Evolutionary conservation across 805 yeast species (phyloP).

Genomic region (Yarrowia deformans): DNA sequence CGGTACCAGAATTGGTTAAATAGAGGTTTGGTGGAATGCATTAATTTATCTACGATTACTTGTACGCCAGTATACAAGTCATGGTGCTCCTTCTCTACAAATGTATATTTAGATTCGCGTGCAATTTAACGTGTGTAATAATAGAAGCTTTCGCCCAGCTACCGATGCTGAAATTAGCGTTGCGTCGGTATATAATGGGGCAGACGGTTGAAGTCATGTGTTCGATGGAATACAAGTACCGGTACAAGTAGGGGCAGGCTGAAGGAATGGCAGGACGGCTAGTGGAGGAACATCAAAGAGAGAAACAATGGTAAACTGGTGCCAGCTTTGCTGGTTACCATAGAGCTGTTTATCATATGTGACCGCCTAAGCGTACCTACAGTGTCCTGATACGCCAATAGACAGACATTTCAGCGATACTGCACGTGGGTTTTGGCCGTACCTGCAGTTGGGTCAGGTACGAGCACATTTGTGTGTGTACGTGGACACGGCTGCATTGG

Average conservation of each 20-base stretch:
- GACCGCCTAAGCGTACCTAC: not conserved
- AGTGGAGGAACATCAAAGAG: no score
- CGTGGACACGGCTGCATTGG: no score
- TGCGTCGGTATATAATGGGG: not conserved
- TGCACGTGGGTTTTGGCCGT: not conserved
- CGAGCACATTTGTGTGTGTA: not conserved
- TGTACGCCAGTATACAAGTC: no score
- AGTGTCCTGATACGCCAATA: no score
- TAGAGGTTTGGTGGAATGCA: no score
- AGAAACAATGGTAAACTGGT: no score
- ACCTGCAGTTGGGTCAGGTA: slow-evolving; percentile 19
- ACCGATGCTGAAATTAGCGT: not conserved
- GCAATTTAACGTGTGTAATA: not conserved
- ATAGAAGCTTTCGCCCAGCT: not conserved
- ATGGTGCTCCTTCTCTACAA: no score
- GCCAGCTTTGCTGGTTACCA: no score
- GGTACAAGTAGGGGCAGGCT: no score
- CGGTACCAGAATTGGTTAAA: slow-evolving; percentile 20
- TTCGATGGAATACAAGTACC: no score
- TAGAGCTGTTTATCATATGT: no score
- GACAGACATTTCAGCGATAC: not conserved
- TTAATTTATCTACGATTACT: no score
- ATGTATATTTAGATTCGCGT: slow-evolving; percentile 2
- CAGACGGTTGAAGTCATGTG: not conserved
- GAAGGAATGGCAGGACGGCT: not conserved